These are phyloP conservation scores for Byssoonygena ceratinophila DNA, from an alignment of 2,329 filamentous ascomycete species.

Conservation along the genomic window DNA sequence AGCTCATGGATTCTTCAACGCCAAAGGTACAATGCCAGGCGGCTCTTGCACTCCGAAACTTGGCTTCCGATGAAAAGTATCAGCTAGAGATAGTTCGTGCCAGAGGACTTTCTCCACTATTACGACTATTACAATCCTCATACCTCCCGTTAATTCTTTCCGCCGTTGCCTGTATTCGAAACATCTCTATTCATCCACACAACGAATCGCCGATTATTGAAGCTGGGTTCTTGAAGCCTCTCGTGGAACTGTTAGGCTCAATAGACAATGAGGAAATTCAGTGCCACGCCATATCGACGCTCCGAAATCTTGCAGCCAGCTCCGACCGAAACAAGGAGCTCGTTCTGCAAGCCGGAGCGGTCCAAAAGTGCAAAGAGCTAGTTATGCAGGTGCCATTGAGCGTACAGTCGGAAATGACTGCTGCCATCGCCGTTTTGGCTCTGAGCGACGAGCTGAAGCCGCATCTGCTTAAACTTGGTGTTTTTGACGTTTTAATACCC, in stretches of 20 bases:
- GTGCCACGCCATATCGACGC: slow-evolving; percentile 93
- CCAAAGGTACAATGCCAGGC: slow-evolving; percentile 98
- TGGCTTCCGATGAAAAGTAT: slow-evolving; percentile 97
- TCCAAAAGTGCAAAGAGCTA: slow-evolving; percentile 96
- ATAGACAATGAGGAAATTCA: slow-evolving; percentile 98
- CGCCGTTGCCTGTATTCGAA: slow-evolving; percentile 93
- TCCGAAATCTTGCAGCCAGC: slow-evolving; percentile 89
- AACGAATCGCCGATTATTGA: slow-evolving; percentile 99
- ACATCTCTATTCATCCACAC: slow-evolving; percentile 94
- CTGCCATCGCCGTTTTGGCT: slow-evolving; percentile 93
- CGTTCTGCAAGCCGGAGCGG: slow-evolving; percentile 90
- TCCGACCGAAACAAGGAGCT: slow-evolving; percentile 96
- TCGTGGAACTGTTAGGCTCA: slow-evolving; percentile 86
- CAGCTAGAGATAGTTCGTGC: slow-evolving; percentile 94
- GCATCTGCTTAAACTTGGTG: slow-evolving; percentile 77
- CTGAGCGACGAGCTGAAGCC: slow-evolving; percentile 92
- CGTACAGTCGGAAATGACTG: slow-evolving; percentile 98
- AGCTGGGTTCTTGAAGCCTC: slow-evolving; percentile 82
- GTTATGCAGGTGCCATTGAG: slow-evolving; percentile 86
- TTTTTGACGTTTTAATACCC: slow-evolving; percentile 93
- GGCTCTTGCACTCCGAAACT: slow-evolving; percentile 80
- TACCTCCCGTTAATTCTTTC: slow-evolving; percentile 93
- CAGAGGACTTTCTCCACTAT: slow-evolving; percentile 70
- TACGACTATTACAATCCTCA: slow-evolving; percentile 84
- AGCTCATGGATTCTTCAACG: slow-evolving; percentile 93